Evolutionary conservation across 2,329 filamentous ascomycete genomes (phyloP).

Genomic region (Scopulariopsis brevicaulis): DNA sequence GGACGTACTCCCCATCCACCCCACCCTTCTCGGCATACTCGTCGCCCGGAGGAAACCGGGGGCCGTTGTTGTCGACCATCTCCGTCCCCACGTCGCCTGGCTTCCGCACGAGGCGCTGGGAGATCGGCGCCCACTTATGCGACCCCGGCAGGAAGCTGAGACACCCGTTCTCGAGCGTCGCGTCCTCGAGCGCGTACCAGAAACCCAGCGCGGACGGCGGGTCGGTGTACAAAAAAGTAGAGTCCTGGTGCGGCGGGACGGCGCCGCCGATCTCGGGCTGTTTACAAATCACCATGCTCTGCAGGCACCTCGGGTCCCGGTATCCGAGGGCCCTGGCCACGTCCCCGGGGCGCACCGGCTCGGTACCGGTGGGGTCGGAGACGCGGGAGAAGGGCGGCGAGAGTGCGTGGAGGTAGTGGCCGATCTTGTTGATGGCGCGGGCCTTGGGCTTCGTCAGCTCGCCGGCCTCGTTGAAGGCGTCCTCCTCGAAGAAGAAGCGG

Average conservation of each 20-base stretch:
- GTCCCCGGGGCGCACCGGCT: conserved; percentile 34
- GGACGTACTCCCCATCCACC: conserved; percentile 48
- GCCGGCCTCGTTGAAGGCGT: conserved; percentile 62
- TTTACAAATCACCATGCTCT: conserved; percentile 98
- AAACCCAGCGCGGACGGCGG: conserved; percentile 85
- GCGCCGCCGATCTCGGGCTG: conserved; percentile 91
- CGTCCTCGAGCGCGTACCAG: conserved; percentile 96
- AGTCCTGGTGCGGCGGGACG: conserved; percentile 86
- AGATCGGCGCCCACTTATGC: conserved; percentile 62
- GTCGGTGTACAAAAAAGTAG: conserved; percentile 82
- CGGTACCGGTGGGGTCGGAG: conserved; percentile 31
- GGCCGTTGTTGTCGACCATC: conserved; percentile 59
- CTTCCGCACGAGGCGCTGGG: conserved; percentile 64
- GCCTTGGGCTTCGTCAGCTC: conserved; percentile 67
- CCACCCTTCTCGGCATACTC: conserved; percentile 31
- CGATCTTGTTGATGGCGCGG: conserved; percentile 81
- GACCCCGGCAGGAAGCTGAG: conserved; percentile 76
- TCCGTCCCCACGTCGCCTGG: conserved; percentile 44
- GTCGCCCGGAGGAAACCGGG: conserved; percentile 45
- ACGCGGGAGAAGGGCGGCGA: conserved; percentile 54
- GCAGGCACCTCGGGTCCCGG: conserved; percentile 62
- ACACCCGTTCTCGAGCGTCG: conserved; percentile 76
- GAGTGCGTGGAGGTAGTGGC: conserved; percentile 62
- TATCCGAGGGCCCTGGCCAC: conserved; percentile 67
- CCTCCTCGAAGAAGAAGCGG: conserved; percentile 95